Percentiles rank a stretch among this genome's conserved stretches.
phyloP scores from a whole-genome alignment of 441 rosid species.

The Gossypium aridum region DNA sequence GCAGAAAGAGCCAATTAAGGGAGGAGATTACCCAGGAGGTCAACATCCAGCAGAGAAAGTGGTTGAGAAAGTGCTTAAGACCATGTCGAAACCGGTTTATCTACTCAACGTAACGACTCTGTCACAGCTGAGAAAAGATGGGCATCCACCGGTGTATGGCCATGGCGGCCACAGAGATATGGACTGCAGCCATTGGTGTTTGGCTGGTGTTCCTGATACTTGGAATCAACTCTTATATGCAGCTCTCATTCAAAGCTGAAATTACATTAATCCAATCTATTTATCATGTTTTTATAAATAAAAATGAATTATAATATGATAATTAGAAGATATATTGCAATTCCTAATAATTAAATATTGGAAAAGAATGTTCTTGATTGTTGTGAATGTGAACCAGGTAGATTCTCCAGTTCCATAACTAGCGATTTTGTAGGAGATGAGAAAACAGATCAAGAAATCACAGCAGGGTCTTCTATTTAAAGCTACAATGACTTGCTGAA shows the following conservation, averaged over 20 bases:
- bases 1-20: conserved; percentile 27
- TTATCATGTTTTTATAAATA: not conserved
- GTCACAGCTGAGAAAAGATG: conserved; percentile 52
- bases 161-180: conserved; percentile 27
- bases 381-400: no score
- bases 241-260: conserved; percentile 9
- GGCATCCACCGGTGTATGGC: conserved; percentile 46
- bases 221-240: conserved; percentile 57
- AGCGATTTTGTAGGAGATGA: no score
- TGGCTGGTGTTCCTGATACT: conserved; percentile 51
- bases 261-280: not conserved
- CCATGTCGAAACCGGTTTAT: conserved; percentile 28
- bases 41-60: conserved; percentile 32
- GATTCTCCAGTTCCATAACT: no score
- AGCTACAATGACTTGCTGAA: no score
- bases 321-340: not conserved
- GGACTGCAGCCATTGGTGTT: conserved; percentile 69
- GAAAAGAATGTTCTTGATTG: no score
- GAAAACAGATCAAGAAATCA: no score
- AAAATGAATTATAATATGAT: not conserved
- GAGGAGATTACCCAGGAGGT: conserved; percentile 29
- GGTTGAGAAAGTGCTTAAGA: conserved; percentile 26
- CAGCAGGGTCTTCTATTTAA: no score
- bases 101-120: conserved; percentile 35
- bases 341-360: no score